These are phyloP conservation scores for Chondrus crispus DNA, from an alignment of 23 red algal genomes.

Conservation along the genomic window DNA sequence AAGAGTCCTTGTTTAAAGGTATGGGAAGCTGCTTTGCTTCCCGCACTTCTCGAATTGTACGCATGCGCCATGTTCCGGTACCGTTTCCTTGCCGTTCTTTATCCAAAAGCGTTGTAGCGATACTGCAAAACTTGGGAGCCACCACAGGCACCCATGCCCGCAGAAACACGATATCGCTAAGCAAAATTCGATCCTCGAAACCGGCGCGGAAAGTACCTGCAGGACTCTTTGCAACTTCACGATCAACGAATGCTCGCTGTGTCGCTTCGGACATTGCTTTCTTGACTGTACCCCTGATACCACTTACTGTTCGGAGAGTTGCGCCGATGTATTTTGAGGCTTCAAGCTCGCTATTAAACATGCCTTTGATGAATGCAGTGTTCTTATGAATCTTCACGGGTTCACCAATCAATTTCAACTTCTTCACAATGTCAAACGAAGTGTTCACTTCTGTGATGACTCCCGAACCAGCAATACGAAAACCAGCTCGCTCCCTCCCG, in stretches of 20 bases:
- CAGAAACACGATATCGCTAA: conserved; percentile 95
- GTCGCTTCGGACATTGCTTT: conserved; percentile 59
- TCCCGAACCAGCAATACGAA: conserved; percentile 86
- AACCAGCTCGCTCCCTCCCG: conserved; percentile 64
- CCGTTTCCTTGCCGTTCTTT: conserved; percentile 18
- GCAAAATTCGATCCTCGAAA: conserved; percentile 94
- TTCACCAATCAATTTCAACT: conserved; percentile 97
- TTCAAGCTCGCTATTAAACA: conserved; percentile 99
- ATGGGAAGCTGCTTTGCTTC: conserved; percentile 66
- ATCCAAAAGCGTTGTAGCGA: conserved; percentile 72
- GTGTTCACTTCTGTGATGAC: conserved; percentile 84
- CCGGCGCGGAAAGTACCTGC: conserved; percentile 93
- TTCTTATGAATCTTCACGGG: conserved; percentile 89
- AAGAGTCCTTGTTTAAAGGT: conserved; percentile 76
- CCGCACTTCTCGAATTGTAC: conserved; percentile 92
- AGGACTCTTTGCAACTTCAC: conserved; percentile 67
- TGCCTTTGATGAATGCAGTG: conserved; percentile 95
- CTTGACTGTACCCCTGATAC: conserved; percentile 88
- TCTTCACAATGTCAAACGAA: conserved; percentile 83
- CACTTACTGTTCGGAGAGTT: conserved; percentile 78
- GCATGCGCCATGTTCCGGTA: conserved; percentile 76
- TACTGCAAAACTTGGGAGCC: conserved; percentile 64
- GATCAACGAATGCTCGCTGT: conserved; percentile 31
- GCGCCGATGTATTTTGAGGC: conserved; percentile 95
- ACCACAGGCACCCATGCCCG: conserved; percentile 95